Conservation (phyloP, 805 yeast genomes). For the Cephaloascus albidus region DNA sequence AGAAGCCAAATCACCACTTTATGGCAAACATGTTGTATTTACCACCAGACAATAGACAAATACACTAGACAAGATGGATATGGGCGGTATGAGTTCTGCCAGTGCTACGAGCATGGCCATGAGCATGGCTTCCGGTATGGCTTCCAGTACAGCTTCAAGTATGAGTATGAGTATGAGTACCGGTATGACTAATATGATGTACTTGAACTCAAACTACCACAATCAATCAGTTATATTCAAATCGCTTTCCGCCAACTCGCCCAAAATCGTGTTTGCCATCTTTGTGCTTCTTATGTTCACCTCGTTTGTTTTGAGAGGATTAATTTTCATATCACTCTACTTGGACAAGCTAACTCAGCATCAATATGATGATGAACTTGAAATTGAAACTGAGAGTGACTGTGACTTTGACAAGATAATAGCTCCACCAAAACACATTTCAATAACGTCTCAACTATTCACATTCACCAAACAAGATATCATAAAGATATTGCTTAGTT, state of each 20-base stretch:
- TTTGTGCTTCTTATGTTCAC: slow-evolving; percentile 51
- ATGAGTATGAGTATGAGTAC: slow-evolving; percentile 1
- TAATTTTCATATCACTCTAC: slow-evolving; percentile 51
- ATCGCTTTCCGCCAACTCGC: slow-evolving; percentile 38
- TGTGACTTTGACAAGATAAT: not conserved
- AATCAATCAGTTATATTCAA: slow-evolving; percentile 58
- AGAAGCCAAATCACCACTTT: too few relatives aligned
- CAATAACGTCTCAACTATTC: slow-evolving; percentile 14
- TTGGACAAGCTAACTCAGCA: slow-evolving; percentile 47
- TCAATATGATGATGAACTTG: slow-evolving; percentile 14
- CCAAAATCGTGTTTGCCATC: slow-evolving; percentile 66
- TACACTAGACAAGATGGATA: not conserved
- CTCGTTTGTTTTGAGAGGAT: slow-evolving; percentile 50
- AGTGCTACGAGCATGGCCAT: not conserved
- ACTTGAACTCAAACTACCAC: slow-evolving; percentile 38
- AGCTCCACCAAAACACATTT: slow-evolving; percentile 2
- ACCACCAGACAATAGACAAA: too few relatives aligned
- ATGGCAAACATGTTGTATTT: too few relatives aligned
- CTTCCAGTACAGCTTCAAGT: not conserved
- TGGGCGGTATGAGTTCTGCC: not conserved
- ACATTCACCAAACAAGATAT: slow-evolving; percentile 38
- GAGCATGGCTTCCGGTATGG: not conserved
- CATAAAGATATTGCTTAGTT: slow-evolving; percentile 44
- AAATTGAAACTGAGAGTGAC: not conserved
- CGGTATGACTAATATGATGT: slow-evolving; percentile 45